Evolutionary conservation across 371 early-diverging fungal genomes (phyloP).

Genomic region (Rhizomucor pusillus): DNA sequence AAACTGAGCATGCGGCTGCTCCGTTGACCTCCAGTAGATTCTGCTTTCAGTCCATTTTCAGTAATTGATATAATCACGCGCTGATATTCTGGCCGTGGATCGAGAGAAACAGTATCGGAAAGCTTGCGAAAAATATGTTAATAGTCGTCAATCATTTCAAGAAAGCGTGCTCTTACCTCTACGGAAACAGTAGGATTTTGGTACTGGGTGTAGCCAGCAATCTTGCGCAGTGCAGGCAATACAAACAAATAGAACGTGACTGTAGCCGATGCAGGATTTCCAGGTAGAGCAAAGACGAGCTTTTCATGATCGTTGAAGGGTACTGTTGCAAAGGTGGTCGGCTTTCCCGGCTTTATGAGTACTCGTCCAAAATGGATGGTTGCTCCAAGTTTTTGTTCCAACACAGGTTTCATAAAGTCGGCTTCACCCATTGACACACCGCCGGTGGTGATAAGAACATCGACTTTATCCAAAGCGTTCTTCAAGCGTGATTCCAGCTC

Average conservation of each 20-base stretch:
- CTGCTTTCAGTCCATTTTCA: slow-evolving; percentile 43
- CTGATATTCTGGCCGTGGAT: slow-evolving; percentile 86
- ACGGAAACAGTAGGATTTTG: slow-evolving; percentile 55
- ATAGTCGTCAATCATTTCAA: background rate
- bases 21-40: slow-evolving; percentile 72
- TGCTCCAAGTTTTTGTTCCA: slow-evolving; percentile 75
- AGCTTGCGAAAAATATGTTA: slow-evolving; percentile 23
- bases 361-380: slow-evolving; percentile 87
- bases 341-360: slow-evolving; percentile 93
- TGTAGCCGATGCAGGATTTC: slow-evolving; percentile 90
- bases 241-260: slow-evolving; percentile 90
- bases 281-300: slow-evolving; percentile 86
- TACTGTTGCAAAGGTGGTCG: slow-evolving; percentile 88
- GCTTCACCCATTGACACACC: slow-evolving; percentile 96
- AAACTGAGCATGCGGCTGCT: slow-evolving; percentile 82
- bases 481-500: slow-evolving; percentile 48
- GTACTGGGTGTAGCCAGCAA: slow-evolving; percentile 61
- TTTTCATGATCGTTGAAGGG: slow-evolving; percentile 22
- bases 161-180: slow-evolving; percentile 42
- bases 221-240: slow-evolving; percentile 75
- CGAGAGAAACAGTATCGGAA: slow-evolving; percentile 57
- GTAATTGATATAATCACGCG: slow-evolving; percentile 54
- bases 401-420: slow-evolving; percentile 84
- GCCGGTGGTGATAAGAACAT: slow-evolving; percentile 87
- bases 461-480: slow-evolving; percentile 57